Base-by-base conservation (phyloP, 768 basidiomycete species). In the Coprinopsis strossmayeri region DNA sequence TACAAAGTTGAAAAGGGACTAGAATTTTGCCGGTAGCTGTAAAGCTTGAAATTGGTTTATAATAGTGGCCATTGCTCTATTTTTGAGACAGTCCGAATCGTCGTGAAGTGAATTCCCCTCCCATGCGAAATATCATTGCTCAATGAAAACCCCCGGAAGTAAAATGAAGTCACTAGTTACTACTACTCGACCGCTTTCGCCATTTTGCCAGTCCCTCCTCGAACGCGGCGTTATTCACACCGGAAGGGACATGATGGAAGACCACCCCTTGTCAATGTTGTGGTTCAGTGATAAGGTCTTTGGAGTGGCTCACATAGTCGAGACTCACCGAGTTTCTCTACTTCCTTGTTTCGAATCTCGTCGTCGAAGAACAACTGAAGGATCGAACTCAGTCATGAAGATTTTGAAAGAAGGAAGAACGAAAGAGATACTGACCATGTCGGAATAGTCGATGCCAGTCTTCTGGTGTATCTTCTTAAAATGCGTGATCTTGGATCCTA, bases 401-500 rank as follows among this genome's bases (percentile, higher is more conserved):
- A n/a, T n/a, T n/a, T 9, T 23, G 24, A 15, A 17, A 15, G 21
- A 20, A 17, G 5, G 5, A 13, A 28, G 11, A 48, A 37, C 18
- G 15, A 48, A 37, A 21, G 2, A 23, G n/a, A n/a, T n/a, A n/a
- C 70, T 18, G 38, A 84, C 87, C 89, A 92, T 92, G 53, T 90
- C 81, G 5, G 76, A 74, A 57, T 88, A 91, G 0, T 87, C 79
- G 43, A 92, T 79, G 1, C 82, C 83, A 0, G 89, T 91, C 56
- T 78, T 74, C 41, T 77, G 67, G 59, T 90, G 84, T 20, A 93
- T 58, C 39, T 76, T 72, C 60, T 77, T 81, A 69, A 94, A 94
- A 59, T 93, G 91, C 3, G 75, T 73, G 15, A 91, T 67, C 67
- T 94, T 93, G 20, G 89, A 89, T 13, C 86, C 84, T 82, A 56